Percentiles rank a stretch among this genome's conserved stretches.
phyloP scores from a whole-genome alignment of 306 rosid species.

The Medicago lupulina region DNA sequence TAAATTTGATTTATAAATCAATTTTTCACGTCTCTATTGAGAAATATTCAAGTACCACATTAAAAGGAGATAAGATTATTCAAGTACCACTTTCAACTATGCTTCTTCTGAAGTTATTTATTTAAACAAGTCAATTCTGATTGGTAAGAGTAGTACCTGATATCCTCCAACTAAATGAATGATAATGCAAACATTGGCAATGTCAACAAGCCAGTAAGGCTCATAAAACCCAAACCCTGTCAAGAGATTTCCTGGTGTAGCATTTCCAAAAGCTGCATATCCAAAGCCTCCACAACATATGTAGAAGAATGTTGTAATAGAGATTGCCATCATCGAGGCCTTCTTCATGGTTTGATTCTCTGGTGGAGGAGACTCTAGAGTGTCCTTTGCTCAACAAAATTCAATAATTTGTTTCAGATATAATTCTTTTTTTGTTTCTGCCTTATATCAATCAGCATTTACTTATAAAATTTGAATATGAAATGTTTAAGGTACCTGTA shows the following conservation, averaged over 20 bases:
- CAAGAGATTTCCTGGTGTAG: conserved; percentile 86
- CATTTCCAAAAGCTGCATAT: conserved; percentile 85
- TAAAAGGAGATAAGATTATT: too few species aligned
- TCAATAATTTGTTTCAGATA: not conserved
- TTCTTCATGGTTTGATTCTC: conserved; percentile 85
- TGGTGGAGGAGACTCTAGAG: conserved; percentile 78
- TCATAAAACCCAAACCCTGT: conserved; percentile 82
- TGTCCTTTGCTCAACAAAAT: conserved; percentile 57
- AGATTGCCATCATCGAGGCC: conserved; percentile 66
- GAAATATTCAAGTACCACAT: too few species aligned
- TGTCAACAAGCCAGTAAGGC: conserved; percentile 84
- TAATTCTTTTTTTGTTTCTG: too few species aligned
- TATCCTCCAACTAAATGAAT: conserved; percentile 87
- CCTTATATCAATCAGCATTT: too few species aligned
- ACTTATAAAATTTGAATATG: not conserved
- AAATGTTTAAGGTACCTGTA: conserved; percentile 47
- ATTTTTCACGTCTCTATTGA: too few species aligned
- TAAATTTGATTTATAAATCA: too few species aligned
- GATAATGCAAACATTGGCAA: conserved; percentile 81
- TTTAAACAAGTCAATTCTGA: not conserved
- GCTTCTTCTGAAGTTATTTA: not conserved
- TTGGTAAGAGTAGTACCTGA: conserved; percentile 65
- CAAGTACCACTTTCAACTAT: too few species aligned
- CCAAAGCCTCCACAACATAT: conserved; percentile 92
- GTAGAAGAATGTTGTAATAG: conserved; percentile 82